Evolutionary conservation across 495 filamentous ascomycete genomes (phyloP), one percentile per base, ranked within the genome.

Genomic region (Aspergillus incahuasiensis): DNA sequence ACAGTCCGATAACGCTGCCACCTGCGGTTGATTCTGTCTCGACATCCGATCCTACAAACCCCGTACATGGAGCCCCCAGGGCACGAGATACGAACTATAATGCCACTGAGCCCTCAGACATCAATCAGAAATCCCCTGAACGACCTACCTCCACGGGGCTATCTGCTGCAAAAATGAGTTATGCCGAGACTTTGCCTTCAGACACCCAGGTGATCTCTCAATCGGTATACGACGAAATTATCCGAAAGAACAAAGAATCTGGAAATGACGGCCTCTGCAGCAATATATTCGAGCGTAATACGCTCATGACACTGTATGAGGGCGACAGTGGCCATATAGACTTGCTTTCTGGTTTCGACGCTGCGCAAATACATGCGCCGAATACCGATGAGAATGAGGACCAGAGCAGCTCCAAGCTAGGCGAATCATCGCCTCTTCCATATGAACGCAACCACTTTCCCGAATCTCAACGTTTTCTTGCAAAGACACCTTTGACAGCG

Each of bases 181-280:
- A 66, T 20, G 66, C 58, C 16, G 70, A 74, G 13, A 54, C 58
- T 32, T 54, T 64, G 7, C 71, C 72, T 20, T 71, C 75, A 11
- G 78, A 80, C 58, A 82, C 79, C n/a, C 78, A 82, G 57, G 71
- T 76, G 5, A 66, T 79, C 25, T 80, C 79, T 11, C 79, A 79
- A 61, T 77, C 74, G 22, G 71, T 80, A n/a, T 79, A 73, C 52
- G 77, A 79, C 49, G 70, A 71, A 34, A 67, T 78, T 34, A 71
- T 77, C 13, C 67, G 60, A 32, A 64, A 70, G 43, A 73, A 73
- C 58, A 60, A 62, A 16, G 64, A 71, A 32, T 64, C 67, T 5
- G 67, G 69, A 39, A 52, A 57, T 35, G 48, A 66, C 16, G 64
- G 47, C 20, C 54, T 34, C 38, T 63, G 52, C 45, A 60, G 48